These are phyloP conservation scores for Alisma plantagoaquatica DNA, from an alignment of 106 monocot genomes.

Conservation along the genomic window DNA sequence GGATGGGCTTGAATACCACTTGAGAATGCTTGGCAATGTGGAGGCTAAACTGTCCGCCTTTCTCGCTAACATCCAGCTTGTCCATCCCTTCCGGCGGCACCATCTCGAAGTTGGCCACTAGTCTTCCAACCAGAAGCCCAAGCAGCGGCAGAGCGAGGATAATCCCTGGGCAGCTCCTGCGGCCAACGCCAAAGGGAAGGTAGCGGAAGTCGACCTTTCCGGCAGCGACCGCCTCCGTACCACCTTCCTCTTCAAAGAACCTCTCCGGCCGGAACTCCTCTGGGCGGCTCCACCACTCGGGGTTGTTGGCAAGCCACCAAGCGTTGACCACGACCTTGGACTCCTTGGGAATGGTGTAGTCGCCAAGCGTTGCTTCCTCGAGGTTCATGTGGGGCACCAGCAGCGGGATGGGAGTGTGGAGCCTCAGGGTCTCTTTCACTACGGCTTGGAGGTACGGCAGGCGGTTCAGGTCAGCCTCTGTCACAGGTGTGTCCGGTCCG, in stretches of 20 bases:
- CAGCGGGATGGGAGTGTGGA: constrained; percentile 49
- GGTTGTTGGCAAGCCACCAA: constrained; percentile 68
- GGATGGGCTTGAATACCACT: constrained; percentile 24
- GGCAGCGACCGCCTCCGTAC: constrained; percentile 29
- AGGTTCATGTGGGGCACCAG: constrained; percentile 70
- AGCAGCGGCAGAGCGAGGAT: constrained; percentile 56
- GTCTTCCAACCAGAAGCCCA: constrained; percentile 28
- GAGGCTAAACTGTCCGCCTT: constrained; percentile 70
- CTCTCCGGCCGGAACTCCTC: constrained; percentile 64
- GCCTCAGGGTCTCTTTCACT: constrained; percentile 31
- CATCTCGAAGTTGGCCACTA: constrained; percentile 49
- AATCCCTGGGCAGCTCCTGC: constrained; percentile 59
- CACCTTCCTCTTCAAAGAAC: constrained; percentile 49
- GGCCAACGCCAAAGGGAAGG: constrained; percentile 48
- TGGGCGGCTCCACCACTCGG: constrained; percentile 40
- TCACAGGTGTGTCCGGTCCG: constrained; percentile 5
- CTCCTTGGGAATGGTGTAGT: constrained; percentile 37
- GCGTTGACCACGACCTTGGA: constrained; percentile 57
- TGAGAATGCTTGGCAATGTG: constrained; percentile 51
- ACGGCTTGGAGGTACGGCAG: constrained; percentile 38
- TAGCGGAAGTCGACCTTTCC: constrained; percentile 47
- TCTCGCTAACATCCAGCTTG: constrained; percentile 55
- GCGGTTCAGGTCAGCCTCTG: constrained; percentile 17
- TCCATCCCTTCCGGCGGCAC: constrained; percentile 46
- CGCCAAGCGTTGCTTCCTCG: constrained; percentile 45